Evolutionary conservation across 2,329 filamentous ascomycete species (phyloP).

Genomic region (Cordyceps cateniannulata): DNA sequence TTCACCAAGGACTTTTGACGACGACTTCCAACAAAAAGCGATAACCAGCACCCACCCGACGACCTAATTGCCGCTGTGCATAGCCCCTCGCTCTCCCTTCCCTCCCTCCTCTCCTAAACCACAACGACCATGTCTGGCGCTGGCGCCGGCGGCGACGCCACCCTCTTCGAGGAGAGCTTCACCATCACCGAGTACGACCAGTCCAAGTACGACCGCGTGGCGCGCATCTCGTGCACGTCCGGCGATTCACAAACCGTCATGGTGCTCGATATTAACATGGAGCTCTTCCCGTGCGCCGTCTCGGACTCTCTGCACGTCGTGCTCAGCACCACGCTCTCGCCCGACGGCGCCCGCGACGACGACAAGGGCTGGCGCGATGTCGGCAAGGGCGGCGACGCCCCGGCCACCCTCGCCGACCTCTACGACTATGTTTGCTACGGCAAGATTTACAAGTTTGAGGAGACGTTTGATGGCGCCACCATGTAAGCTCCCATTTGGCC

Average conservation of each 20-base stretch:
- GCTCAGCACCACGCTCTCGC: conserved; percentile 74
- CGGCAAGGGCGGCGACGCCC: conserved; percentile 44
- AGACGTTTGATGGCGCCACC: conserved; percentile 68
- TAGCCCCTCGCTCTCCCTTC: no score
- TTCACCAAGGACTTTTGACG: neutral
- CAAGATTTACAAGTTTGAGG: conserved; percentile 84
- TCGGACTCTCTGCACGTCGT: conserved; percentile 76
- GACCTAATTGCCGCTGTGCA: neutral
- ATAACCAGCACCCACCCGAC: neutral
- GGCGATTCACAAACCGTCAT: conserved; percentile 69
- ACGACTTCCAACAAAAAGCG: neutral
- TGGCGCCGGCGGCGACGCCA: conserved; percentile 70
- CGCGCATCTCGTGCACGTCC: conserved; percentile 73
- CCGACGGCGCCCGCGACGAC: conserved; percentile 78
- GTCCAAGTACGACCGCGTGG: conserved; percentile 91
- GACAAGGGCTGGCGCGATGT: conserved; percentile 77
- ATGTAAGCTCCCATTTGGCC: no score
- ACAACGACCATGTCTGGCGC: conserved; percentile 41
- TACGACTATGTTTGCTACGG: conserved; percentile 86
- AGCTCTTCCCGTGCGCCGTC: conserved; percentile 72
- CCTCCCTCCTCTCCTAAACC: neutral
- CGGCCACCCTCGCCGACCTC: conserved; percentile 64
- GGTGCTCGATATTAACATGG: conserved; percentile 87
- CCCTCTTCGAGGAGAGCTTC: conserved; percentile 92
- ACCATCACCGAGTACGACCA: conserved; percentile 71